Evolutionary conservation across 2,329 filamentous ascomycete genomes (phyloP).

Genomic region (Dactylella cylindrospora): DNA sequence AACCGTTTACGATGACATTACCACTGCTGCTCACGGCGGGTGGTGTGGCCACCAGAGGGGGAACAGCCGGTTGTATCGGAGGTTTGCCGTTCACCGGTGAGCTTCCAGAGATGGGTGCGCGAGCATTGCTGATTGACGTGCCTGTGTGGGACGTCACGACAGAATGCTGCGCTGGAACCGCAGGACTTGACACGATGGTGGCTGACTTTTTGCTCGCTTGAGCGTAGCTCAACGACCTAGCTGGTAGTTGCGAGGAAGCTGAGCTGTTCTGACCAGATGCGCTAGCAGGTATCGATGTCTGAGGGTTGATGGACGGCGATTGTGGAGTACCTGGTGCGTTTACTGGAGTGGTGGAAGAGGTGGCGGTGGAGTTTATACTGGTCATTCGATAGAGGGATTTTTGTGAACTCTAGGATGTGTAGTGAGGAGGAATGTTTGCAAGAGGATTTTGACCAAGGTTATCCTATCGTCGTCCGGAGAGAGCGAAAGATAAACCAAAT

Average conservation of each 20-base stretch:
- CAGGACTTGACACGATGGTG: conserved; percentile 37
- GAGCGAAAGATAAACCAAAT: no score
- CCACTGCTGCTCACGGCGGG: conserved; percentile 66
- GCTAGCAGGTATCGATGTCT: conserved; percentile 2
- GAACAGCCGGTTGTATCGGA: conserved; percentile 69
- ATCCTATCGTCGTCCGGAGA: no score
- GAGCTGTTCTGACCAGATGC: conserved; percentile 16
- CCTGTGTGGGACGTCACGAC: conserved; percentile 52
- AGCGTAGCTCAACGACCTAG: conserved; percentile 43
- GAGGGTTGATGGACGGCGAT: conserved; percentile 1
- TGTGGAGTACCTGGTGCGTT: conserved; percentile 13
- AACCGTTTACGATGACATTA: conserved; percentile 68
- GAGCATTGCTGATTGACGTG: conserved; percentile 60
- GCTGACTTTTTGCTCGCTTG: conserved; percentile 37
- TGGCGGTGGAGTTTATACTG: conserved; percentile 42
- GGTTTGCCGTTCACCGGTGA: conserved; percentile 84
- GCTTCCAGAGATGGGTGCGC: conserved; percentile 60
- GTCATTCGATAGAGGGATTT: conserved; percentile 38
- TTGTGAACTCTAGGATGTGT: neutral
- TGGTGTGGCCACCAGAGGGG: conserved; percentile 58
- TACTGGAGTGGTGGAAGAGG: conserved; percentile 18
- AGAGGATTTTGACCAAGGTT: no score
- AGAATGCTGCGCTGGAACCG: conserved; percentile 23
- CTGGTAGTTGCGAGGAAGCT: conserved; percentile 40
- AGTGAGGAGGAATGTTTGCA: no score